A percentile compares a stretch with the other conserved stretches of the same genome.
phyloP scores from a whole-genome alignment of 208 protist genomes.

The Trypanosomatidae sp. region DNA sequence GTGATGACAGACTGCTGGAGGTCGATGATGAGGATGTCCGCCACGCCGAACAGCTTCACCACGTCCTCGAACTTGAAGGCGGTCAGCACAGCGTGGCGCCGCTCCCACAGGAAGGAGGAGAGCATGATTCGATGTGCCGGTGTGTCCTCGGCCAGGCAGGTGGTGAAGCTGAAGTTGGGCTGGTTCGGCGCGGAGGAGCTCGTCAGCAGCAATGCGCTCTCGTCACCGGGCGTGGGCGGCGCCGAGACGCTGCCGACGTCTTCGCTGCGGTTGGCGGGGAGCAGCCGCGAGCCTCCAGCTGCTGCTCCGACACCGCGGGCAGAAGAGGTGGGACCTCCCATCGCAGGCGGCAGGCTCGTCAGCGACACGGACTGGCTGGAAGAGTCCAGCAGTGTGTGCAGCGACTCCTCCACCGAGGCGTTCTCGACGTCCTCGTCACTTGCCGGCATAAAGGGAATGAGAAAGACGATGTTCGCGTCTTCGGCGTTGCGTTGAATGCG shows the following conservation, averaged over 20 bases:
- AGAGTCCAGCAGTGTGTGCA: slow-evolving; percentile 14
- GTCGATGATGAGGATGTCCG: slow-evolving; percentile 89
- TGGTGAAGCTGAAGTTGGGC: slow-evolving; percentile 84
- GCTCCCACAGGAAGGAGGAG: slow-evolving; percentile 86
- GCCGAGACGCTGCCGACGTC: slow-evolving; percentile 16
- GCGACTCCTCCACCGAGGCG: slow-evolving; percentile 30
- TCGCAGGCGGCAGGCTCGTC: background rate
- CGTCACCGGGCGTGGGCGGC: slow-evolving; percentile 8
- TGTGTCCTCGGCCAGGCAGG: slow-evolving; percentile 81
- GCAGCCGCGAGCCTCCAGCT: too few relatives aligned
- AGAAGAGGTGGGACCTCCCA: too few relatives aligned
- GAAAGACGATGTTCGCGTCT: slow-evolving; percentile 60
- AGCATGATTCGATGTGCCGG: slow-evolving; percentile 87
- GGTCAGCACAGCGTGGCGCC: slow-evolving; percentile 84
- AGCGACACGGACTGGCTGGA: slow-evolving; percentile 12
- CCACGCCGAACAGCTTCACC: slow-evolving; percentile 62
- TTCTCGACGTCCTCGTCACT: slow-evolving; percentile 44
- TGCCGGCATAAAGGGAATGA: slow-evolving; percentile 75
- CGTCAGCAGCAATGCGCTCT: too few relatives aligned
- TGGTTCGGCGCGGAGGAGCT: too few relatives aligned
- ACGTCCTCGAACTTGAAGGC: slow-evolving; percentile 75
- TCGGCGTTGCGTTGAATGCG: too few relatives aligned
- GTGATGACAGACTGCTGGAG: slow-evolving; percentile 73
- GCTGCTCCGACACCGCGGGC: background rate
- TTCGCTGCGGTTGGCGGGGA: slow-evolving; percentile 10